Evolutionary conservation across 129 eudicot genomes (phyloP).

Genomic region (Ambrosia artemisiifolia): DNA sequence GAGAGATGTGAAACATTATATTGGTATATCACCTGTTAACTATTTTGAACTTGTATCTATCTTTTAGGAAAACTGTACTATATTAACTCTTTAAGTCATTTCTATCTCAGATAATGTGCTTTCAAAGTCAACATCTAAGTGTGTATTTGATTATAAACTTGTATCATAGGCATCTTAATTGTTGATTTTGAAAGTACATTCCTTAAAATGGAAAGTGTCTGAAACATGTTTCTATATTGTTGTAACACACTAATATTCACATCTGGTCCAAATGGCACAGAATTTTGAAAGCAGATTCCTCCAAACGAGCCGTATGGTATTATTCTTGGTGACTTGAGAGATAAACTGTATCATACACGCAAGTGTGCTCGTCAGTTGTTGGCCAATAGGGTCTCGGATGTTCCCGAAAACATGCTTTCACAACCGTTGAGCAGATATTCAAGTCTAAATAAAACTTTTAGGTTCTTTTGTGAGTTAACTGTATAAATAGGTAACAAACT

Average conservation of each 20-base stretch:
- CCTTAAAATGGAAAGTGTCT: background rate
- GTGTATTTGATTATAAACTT: background rate
- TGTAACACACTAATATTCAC: background rate
- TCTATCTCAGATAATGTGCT: background rate
- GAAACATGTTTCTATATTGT: background rate
- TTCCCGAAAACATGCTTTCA: conserved; percentile 53
- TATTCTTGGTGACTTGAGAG: conserved; percentile 79
- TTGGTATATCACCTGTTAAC: too few relatives aligned
- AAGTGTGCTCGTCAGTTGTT: conserved; percentile 68
- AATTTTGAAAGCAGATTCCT: conserved; percentile 78
- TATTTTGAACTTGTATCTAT: background rate
- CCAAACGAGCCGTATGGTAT: conserved; percentile 81
- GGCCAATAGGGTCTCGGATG: conserved; percentile 49
- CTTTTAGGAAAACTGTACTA: background rate
- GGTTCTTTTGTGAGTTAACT: background rate
- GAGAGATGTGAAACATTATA: too few relatives aligned
- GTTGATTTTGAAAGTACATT: background rate
- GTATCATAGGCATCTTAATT: background rate
- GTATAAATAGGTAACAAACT: background rate
- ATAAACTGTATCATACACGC: conserved; percentile 71
- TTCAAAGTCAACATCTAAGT: background rate
- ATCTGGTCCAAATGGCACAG: conserved; percentile 34
- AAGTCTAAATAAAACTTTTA: background rate
- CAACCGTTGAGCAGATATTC: conserved; percentile 57
- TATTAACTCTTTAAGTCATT: background rate